Evolutionary conservation across 73 alveolate genomes (phyloP), one percentile per base, ranked within the genome.

Genomic region (Blepharisma stoltei): DNA sequence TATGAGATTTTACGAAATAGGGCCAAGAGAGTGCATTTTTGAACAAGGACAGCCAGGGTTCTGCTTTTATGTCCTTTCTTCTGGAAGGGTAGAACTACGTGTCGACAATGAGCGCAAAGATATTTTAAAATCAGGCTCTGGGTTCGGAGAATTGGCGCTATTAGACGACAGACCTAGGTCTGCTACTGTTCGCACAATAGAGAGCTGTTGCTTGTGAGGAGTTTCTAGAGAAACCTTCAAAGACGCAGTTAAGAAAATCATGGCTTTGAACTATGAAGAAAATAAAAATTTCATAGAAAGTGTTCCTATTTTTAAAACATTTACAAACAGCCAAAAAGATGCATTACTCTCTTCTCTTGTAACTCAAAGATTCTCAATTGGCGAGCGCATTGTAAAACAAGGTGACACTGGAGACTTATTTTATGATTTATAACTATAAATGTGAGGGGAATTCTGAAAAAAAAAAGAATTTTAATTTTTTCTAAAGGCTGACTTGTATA

Each of bases 161-260:
- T 2, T 60, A 9, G 73, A 60, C 5, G 73, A 60, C 5, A 14
- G 73, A 11, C 73, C 73, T 14, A 60, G 73, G 46, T 14, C 73
- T 20, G 73, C 73, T 14, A 60, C 73, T 18, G 27, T 69, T n/a
- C 11, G 25, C 32, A 90, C 97, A 27, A 82, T 85, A 7, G 89
- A 82, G 50, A 85, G 78, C 67, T 91, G 97, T 85, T 85, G 70
- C 21, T 76, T 86, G 44, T 94, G 98, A 97, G 97, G 89, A 21
- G 82, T 94, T 7, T 98, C 92, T 79, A 87, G 97, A 80, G 90
- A 87, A 82, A 92, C 95, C 11, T 94, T 94, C 82, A 92, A 88
- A 80, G 83, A 85, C 45, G 86, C 87, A 21, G 76, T 80, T 7
- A 79, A 80, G 54, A 66, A 50, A 75, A 70, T 80, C 73, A 70